A percentile compares a stretch with the other conserved stretches of the same genome.
phyloP scores from a whole-genome alignment of 2,329 filamentous ascomycete genomes.

The Dothistroma pini region DNA sequence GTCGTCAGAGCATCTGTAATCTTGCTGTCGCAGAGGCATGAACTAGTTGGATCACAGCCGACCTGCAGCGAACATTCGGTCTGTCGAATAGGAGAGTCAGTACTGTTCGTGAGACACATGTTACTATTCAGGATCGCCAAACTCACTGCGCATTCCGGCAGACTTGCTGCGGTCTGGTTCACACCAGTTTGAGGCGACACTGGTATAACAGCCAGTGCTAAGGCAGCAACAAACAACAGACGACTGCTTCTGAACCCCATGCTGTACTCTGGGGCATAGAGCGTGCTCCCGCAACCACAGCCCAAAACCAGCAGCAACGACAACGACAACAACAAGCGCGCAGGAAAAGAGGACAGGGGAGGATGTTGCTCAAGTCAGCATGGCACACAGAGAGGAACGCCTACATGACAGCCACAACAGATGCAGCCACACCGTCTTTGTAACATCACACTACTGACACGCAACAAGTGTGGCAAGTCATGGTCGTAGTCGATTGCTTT shows the following conservation, averaged over 20 bases:
- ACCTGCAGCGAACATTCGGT: background rate
- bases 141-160: conserved; percentile 3
- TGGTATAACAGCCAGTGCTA: conserved; percentile 3
- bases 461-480: background rate
- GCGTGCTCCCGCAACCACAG: background rate
- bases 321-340: background rate
- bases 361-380: background rate
- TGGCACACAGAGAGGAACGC: background rate
- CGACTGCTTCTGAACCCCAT: background rate
- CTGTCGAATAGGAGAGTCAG: background rate
- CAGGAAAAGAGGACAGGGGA: background rate
- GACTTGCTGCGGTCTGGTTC: background rate
- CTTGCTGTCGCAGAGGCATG: background rate
- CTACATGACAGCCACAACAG: background rate
- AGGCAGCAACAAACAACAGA: background rate
- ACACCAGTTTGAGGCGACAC: background rate
- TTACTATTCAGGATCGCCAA: background rate
- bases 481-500: conserved; percentile 3
- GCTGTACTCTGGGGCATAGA: background rate
- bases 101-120: background rate
- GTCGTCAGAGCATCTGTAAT: background rate
- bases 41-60: background rate
- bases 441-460: background rate
- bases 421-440: background rate
- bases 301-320: background rate